A percentile compares a stretch with the other conserved stretches of the same genome.
Conservation (phyloP, 371 early-diverging fungal genomes). For the Mucor irregularis region DNA sequence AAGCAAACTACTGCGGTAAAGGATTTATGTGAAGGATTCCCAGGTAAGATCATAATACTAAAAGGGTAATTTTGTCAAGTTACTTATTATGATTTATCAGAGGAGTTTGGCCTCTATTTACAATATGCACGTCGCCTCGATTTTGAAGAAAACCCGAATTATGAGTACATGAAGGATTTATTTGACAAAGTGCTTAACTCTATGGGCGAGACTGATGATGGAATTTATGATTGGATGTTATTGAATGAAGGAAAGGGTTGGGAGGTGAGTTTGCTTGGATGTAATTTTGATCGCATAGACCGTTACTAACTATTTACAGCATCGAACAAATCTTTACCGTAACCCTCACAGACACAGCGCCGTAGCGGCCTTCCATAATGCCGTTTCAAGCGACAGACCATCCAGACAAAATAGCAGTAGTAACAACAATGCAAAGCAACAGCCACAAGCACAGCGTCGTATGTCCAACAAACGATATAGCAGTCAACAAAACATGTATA, state of each 20-base stretch:
- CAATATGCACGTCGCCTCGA: slow-evolving; percentile 67
- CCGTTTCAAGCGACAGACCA: slow-evolving; percentile 15
- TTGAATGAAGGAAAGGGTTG: slow-evolving; percentile 53
- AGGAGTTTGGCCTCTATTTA: slow-evolving; percentile 87
- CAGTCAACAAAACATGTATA: slow-evolving; percentile 14
- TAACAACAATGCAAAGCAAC: slow-evolving; percentile 13
- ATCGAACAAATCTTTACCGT: slow-evolving; percentile 22
- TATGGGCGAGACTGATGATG: slow-evolving; percentile 78
- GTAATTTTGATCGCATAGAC: background rate
- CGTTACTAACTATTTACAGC: slow-evolving; percentile 1
- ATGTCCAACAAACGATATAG: slow-evolving; percentile 19
- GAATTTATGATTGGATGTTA: slow-evolving; percentile 91
- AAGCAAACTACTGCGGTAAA: slow-evolving; percentile 86
- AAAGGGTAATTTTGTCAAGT: too few species aligned
- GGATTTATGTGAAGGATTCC: slow-evolving; percentile 89
- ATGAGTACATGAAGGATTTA: slow-evolving; percentile 77
- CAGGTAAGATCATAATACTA: slow-evolving; percentile 34
- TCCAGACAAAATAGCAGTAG: slow-evolving; percentile 1
- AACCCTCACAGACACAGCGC: slow-evolving; percentile 18
- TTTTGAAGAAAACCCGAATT: slow-evolving; percentile 95
- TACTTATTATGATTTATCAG: slow-evolving; percentile 19
- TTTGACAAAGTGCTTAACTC: slow-evolving; percentile 79
- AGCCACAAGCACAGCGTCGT: slow-evolving; percentile 14
- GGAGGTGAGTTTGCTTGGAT: slow-evolving; percentile 30
- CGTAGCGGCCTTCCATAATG: slow-evolving; percentile 19